Evolutionary conservation across 768 basidiomycete species (phyloP).

Genomic region (Fomitopsis serialis): DNA sequence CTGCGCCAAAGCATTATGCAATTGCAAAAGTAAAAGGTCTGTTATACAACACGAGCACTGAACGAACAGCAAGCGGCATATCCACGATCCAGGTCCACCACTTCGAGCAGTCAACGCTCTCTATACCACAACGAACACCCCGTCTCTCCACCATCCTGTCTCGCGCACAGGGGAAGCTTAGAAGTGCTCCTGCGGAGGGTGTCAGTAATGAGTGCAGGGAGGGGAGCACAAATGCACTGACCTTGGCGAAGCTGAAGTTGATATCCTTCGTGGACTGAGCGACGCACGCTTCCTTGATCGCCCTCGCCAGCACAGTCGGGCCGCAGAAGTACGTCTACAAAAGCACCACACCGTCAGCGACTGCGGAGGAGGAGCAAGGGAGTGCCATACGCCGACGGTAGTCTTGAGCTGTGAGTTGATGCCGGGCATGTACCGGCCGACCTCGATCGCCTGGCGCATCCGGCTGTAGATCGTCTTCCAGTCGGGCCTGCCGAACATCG

Average conservation of each 20-base stretch:
- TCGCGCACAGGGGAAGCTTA: constrained; percentile 14
- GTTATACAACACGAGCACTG: not conserved
- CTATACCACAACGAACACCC: not conserved
- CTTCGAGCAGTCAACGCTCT: no score
- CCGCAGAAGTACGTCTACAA: constrained; percentile 85
- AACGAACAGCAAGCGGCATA: not conserved
- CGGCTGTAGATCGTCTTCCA: constrained; percentile 78
- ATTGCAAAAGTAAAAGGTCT: not conserved
- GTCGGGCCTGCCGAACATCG: constrained; percentile 89
- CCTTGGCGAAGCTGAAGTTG: constrained; percentile 82
- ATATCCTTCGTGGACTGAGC: constrained; percentile 50
- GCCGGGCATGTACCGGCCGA: constrained; percentile 77
- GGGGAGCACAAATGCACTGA: constrained; percentile 11
- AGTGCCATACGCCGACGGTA: constrained; percentile 66
- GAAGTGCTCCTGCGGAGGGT: constrained; percentile 56
- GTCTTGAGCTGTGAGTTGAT: constrained; percentile 75
- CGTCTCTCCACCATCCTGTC: not conserved
- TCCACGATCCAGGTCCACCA: no score
- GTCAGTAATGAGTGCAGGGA: not conserved
- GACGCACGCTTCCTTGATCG: constrained; percentile 68
- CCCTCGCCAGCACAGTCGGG: constrained; percentile 66
- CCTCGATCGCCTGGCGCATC: constrained; percentile 74
- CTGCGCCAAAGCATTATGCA: no score
- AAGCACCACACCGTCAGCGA: not conserved
- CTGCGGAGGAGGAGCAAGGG: constrained; percentile 1